Conservation (phyloP, 2,329 filamentous ascomycete species). For the Geoglossum cookeanum region DNA sequence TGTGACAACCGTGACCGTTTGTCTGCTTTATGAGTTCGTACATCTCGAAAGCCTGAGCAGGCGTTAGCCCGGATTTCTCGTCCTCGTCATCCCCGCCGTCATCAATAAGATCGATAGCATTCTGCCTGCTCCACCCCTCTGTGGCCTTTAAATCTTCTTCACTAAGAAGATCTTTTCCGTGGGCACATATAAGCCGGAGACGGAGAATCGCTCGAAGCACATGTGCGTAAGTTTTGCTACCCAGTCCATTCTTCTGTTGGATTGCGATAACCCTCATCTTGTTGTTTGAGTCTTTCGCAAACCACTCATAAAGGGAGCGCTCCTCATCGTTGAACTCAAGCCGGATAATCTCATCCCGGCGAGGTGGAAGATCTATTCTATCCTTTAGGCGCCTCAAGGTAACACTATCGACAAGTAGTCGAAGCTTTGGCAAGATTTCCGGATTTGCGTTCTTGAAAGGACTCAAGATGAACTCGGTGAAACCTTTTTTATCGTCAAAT, state of each 20-base stretch:
- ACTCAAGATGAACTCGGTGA: conserved; percentile 59
- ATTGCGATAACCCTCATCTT: conserved; percentile 58
- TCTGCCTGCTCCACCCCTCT: conserved; percentile 63
- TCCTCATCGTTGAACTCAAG: conserved; percentile 64
- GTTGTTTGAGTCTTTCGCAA: conserved; percentile 61
- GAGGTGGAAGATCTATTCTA: conserved; percentile 61
- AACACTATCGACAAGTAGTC: conserved; percentile 82
- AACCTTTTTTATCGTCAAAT: conserved; percentile 61
- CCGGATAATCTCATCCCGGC: conserved; percentile 51
- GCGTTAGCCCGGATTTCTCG: conserved; percentile 35
- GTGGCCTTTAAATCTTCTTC: conserved; percentile 65
- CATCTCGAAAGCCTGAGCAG: conserved; percentile 67
- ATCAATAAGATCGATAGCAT: conserved; percentile 77
- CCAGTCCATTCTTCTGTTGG: conserved; percentile 45
- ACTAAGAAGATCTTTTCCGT: conserved; percentile 78
- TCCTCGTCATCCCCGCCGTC: conserved; percentile 39
- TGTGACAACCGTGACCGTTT: conserved; percentile 52
- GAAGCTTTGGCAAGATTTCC: conserved; percentile 65
- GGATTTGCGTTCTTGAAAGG: conserved; percentile 79
- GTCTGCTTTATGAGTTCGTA: conserved; percentile 70
- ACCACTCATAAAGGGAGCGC: conserved; percentile 60
- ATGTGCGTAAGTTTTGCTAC: conserved; percentile 79
- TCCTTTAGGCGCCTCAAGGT: conserved; percentile 84
- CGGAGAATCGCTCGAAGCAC: conserved; percentile 83
- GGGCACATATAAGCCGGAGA: conserved; percentile 76